A percentile compares a stretch with the other conserved stretches of the same genome.
Evolutionary conservation across 257 asterid genomes (phyloP).

Genomic region (Capsicum rhomboideum): DNA sequence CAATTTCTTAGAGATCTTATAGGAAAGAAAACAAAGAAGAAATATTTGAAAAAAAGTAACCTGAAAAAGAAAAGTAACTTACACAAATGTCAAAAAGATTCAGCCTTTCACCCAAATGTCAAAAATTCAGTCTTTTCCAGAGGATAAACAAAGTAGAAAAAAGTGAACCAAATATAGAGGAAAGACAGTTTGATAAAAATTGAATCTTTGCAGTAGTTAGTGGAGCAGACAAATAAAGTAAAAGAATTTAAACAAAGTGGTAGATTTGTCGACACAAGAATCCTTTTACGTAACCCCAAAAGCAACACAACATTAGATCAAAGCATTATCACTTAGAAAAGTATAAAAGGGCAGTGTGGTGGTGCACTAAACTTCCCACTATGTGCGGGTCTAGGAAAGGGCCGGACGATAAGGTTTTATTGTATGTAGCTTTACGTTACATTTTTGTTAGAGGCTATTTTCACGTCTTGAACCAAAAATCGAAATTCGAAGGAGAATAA

Average conservation of each 20-base stretch:
- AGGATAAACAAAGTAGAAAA: not conserved
- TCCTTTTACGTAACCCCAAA: slow-evolving; percentile 27
- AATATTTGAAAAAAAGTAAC: not conserved
- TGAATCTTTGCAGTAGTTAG: slow-evolving; percentile 19
- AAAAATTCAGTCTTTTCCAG: not conserved
- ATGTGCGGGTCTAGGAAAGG: no score
- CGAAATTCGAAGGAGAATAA: not conserved
- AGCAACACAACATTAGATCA: slow-evolving; percentile 36
- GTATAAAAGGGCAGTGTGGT: not conserved
- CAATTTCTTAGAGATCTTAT: not conserved
- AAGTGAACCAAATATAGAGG: not conserved
- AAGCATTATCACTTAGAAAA: slow-evolving; percentile 2
- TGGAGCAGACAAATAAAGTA: slow-evolving; percentile 27
- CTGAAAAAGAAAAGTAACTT: not conserved
- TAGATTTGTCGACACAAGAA: slow-evolving; percentile 31
- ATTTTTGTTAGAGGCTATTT: no score
- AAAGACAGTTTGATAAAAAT: slow-evolving; percentile 11
- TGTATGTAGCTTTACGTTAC: no score
- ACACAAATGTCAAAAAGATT: not conserved
- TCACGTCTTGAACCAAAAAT: no score
- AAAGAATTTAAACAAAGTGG: slow-evolving; percentile 9
- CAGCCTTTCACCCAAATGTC: slow-evolving; percentile 2
- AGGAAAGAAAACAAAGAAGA: not conserved
- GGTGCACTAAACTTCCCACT: no score
- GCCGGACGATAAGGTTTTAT: no score